These are phyloP conservation scores for Clarkia xantiana DNA, from an alignment of 345 rosid species.

Conservation along the genomic window DNA sequence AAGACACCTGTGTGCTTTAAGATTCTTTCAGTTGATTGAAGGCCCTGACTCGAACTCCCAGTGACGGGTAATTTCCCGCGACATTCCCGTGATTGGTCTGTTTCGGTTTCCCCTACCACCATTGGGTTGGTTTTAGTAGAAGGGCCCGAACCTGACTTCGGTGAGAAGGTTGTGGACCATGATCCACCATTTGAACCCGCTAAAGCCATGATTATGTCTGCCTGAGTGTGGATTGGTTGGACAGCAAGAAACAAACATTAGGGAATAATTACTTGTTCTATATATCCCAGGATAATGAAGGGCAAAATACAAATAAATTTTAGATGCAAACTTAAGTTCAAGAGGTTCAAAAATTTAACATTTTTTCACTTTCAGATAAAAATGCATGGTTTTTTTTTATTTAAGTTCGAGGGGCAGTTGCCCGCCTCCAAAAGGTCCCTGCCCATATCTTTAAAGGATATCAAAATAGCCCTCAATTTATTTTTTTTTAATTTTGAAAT, in stretches of 20 bases:
- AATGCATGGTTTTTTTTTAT: too few species aligned
- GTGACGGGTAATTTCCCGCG: slow-evolving; percentile 21
- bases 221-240: slow-evolving; percentile 34
- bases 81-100: slow-evolving; percentile 24
- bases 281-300: too few species aligned
- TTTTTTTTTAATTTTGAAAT: too few species aligned
- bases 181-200: slow-evolving; percentile 96
- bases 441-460: too few species aligned
- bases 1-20: slow-evolving; percentile 35
- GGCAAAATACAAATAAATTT: too few species aligned
- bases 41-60: slow-evolving; percentile 15
- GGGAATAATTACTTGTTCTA: neutral
- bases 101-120: slow-evolving; percentile 22
- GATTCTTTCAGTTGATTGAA: slow-evolving; percentile 24
- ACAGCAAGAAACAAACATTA: neutral
- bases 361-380: too few species aligned
- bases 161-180: slow-evolving; percentile 77
- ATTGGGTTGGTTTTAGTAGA: slow-evolving; percentile 14
- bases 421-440: too few species aligned
- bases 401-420: too few species aligned
- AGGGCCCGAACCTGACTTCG: slow-evolving; percentile 28
- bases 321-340: too few species aligned
- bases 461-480: too few species aligned
- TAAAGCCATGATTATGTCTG: slow-evolving; percentile 85
- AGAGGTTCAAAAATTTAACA: too few species aligned